These are phyloP conservation scores for Penicillium occitanis DNA, from an alignment of 2,329 filamentous ascomycete species.

Conservation along the genomic window DNA sequence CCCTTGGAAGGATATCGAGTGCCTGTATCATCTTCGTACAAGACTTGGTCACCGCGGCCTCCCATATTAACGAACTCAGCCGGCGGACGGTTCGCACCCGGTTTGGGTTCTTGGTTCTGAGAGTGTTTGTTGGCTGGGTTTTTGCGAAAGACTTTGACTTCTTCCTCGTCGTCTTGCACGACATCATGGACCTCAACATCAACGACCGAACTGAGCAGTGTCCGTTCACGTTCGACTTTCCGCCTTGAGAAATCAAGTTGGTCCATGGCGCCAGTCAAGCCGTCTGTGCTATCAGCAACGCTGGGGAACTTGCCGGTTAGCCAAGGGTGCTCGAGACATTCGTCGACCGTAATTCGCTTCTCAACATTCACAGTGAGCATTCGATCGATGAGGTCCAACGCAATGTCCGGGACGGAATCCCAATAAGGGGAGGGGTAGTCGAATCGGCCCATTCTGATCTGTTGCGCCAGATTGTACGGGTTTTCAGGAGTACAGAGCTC, in stretches of 20 bases:
- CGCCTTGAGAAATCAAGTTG: conserved; percentile 80
- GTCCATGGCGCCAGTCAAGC: conserved; percentile 81
- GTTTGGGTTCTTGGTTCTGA: conserved; percentile 58
- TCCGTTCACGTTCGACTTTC: conserved; percentile 78
- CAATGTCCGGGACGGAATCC: conserved; percentile 82
- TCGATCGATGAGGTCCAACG: conserved; percentile 86
- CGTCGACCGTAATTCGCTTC: conserved; percentile 80
- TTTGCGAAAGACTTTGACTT: conserved; percentile 73
- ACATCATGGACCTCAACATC: conserved; percentile 64
- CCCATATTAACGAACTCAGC: conserved; percentile 82
- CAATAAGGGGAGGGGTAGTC: conserved; percentile 97
- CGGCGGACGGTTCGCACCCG: conserved; percentile 65
- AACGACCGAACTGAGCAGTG: conserved; percentile 78
- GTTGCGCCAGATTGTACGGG: conserved; percentile 81
- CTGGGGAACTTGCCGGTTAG: conserved; percentile 62
- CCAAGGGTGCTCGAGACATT: conserved; percentile 92
- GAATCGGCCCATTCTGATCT: conserved; percentile 85
- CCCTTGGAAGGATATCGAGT: conserved; percentile 36
- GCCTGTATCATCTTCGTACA: conserved; percentile 63
- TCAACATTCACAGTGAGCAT: conserved; percentile 91
- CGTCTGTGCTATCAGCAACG: conserved; percentile 83
- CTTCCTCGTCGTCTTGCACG: conserved; percentile 54
- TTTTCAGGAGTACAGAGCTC: conserved; percentile 80
- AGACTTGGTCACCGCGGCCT: conserved; percentile 76
- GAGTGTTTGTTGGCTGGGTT: conserved; percentile 56